These are phyloP conservation scores for Coffea canephora DNA, from an alignment of 257 asterid genomes.

Conservation along the genomic window DNA sequence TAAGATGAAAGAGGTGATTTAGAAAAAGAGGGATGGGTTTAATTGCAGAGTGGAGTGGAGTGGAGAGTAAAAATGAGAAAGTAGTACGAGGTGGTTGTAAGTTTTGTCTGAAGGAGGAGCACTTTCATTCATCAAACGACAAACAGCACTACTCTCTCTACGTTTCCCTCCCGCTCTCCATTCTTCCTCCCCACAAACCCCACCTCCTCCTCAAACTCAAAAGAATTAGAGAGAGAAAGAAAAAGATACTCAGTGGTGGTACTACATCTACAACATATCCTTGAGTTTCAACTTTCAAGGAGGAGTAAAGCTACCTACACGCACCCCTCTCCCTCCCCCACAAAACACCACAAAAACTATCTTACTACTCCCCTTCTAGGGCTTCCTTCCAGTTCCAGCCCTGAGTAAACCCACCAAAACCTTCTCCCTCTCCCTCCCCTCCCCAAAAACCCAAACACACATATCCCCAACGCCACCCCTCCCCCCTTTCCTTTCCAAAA, in stretches of 20 bases:
- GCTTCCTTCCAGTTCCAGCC: slow-evolving; percentile 31
- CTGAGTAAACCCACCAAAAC: slow-evolving; percentile 12
- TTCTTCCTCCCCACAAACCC: too few relatives aligned
- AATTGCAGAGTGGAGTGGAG: too few relatives aligned
- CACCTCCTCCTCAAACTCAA: slow-evolving; percentile 3
- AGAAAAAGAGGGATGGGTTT: too few relatives aligned
- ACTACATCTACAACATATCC: neutral
- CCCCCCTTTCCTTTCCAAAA: neutral
- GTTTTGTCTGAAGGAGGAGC: too few relatives aligned
- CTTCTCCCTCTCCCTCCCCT: neutral
- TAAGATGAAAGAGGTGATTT: too few relatives aligned
- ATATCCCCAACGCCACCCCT: neutral
- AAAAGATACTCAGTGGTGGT: neutral
- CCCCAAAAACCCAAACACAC: neutral
- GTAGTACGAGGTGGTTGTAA: too few relatives aligned
- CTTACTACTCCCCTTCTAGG: slow-evolving; percentile 16
- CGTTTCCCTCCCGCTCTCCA: too few relatives aligned
- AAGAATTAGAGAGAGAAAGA: neutral
- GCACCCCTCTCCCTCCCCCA: neutral
- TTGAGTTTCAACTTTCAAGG: slow-evolving; percentile 25
- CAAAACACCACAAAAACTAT: neutral
- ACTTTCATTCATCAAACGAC: too few relatives aligned
- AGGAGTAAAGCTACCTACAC: slow-evolving; percentile 33
- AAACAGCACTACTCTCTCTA: too few relatives aligned
- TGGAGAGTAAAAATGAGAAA: too few relatives aligned